Evolutionary conservation across 2,329 filamentous ascomycete species (phyloP).

Genomic region (Aspergillus persii): DNA sequence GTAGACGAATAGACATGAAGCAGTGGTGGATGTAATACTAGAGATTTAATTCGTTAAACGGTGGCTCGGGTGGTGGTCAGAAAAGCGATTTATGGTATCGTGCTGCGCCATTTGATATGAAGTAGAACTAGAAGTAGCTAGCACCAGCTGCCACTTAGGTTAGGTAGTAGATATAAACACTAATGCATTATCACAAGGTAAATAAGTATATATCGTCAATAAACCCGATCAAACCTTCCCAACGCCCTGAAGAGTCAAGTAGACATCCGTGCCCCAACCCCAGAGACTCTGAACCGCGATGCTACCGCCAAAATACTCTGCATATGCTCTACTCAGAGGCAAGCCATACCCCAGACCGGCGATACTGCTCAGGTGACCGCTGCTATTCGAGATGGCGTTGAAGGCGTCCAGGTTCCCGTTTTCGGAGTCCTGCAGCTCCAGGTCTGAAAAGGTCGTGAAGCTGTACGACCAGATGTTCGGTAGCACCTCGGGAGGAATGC

Average conservation of each 20-base stretch:
- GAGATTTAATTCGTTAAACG: too few relatives aligned
- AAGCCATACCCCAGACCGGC: slow-evolving; percentile 91
- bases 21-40: too few relatives aligned
- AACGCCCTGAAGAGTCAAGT: slow-evolving; percentile 61
- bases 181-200: too few relatives aligned
- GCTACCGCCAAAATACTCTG: slow-evolving; percentile 95
- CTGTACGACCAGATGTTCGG: slow-evolving; percentile 95
- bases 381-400: slow-evolving; percentile 70
- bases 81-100: too few relatives aligned
- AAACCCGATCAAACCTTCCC: slow-evolving; percentile 44
- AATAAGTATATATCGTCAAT: too few relatives aligned
- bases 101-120: too few relatives aligned
- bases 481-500: slow-evolving; percentile 79
- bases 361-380: slow-evolving; percentile 75
- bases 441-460: slow-evolving; percentile 88
- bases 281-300: slow-evolving; percentile 93
- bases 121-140: not conserved
- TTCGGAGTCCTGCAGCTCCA: slow-evolving; percentile 50
- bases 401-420: slow-evolving; percentile 65
- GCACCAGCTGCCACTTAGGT: not conserved
- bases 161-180: too few relatives aligned
- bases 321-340: slow-evolving; percentile 86
- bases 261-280: slow-evolving; percentile 80
- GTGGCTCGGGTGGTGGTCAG: too few relatives aligned
- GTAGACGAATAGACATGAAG: too few relatives aligned